Evolutionary conservation across 192 early-diverging fungal genomes (phyloP), one percentile per base, ranked within the genome.

Genomic region (Coemansia umbellata): DNA sequence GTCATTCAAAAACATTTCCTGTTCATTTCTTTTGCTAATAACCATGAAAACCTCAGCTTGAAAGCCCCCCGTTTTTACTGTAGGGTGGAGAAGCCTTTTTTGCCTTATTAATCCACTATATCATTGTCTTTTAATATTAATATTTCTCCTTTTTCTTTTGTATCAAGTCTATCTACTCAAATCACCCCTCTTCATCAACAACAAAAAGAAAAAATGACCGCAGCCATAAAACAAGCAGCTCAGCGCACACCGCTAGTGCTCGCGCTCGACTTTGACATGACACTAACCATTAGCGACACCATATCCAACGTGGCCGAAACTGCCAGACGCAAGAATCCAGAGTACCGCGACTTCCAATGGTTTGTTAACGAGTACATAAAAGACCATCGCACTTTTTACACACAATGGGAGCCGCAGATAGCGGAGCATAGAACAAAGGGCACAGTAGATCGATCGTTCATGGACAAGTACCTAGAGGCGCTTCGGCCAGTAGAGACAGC

Each of bases 191-290:
- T n/a, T n/a, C n/a, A n/a, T n/a, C n/a, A n/a, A n/a, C n/a, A n/a
- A n/a, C n/a, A n/a, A n/a, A n/a, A n/a, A n/a, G n/a, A n/a, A 14
- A 45, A 3, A 24, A 45, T 45, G 43, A 27, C 43, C 5, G 3
- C 26, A 45, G 23, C 33, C 9, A n/a, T n/a, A n/a, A 27, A 47
- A 47, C 24, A n/a, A 47, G 42, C 53, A 26, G 19, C 47, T 5
- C 21, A 19, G 31, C 43, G 18, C 17, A 22, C 26, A 22, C 44
- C 50, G 18, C 24, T 56, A 11, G 30, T 68, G 0, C 48, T 74
- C 9, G 72, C 60, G 0, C 9, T 74, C 5, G 72, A 74, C 23
- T 78, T 73, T 47, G 76, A 78, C 55, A 30, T 63, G 31, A 78
- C 76, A 5, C 48, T 79, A 26, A 79, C 77, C 8, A 15, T 19